Evolutionary conservation across 1,139 yeast genomes (phyloP), one percentile per base, ranked within the genome.

Genomic region (Torulaspora globosa): DNA sequence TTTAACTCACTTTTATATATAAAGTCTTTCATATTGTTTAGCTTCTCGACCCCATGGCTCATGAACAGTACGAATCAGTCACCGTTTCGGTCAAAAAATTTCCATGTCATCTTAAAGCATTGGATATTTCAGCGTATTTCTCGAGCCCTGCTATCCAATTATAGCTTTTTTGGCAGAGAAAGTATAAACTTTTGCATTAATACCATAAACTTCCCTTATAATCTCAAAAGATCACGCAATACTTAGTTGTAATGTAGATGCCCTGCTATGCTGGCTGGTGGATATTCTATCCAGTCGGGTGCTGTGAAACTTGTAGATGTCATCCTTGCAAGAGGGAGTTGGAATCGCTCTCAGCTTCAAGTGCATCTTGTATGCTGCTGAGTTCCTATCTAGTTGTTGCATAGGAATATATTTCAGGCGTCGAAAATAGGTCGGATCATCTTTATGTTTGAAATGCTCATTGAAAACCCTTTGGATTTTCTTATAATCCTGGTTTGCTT

Each of bases 301-400:
- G 6, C 28, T 34, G 30, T 44, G 37, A 27, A 36, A 44, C 21
- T 31, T 38, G 27, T 34, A 21, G 8, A 36, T 33, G 30, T 36
- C 39, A 15, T 34, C 27, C 14, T 44, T 38, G 18, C 32, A 27
- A 11, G 48, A 43, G 10, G 50, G 50, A 12, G 39, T 39, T 11
- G 50, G 50, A 15, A 47, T 39, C 3, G 39, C 42, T 32, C 27
- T 44, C 36, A 47, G 41, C 43, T 40, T 41, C n/a, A 32, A 23
- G 36, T 47, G 39, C 50, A 47, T 47, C 23, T 28, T 43, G 27
- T 41, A 47, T 5, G 43, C 48, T 9, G 47, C 42, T 14, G 50
- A 44, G 10, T 32, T 19, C 24, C 36, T 41, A 16, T 44, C 40
- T 30, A 44, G 24, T 7, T 47, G 40, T 18, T 33, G 21, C 28